Base-by-base conservation (phyloP, 106 monocot genomes). In the Dioscorea zingiberensis region DNA sequence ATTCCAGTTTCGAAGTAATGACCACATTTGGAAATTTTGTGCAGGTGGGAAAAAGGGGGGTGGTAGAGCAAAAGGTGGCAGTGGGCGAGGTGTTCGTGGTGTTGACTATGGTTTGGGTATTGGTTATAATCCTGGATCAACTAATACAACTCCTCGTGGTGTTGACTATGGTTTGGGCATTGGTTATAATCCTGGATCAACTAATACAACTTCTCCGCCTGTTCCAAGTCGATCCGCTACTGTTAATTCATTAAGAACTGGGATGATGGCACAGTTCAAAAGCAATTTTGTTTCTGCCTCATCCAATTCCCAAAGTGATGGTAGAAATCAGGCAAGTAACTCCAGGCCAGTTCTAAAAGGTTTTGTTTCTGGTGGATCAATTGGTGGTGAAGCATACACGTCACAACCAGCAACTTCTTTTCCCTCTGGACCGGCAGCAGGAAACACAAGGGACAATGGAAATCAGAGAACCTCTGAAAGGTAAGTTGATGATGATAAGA, bases 111-210 rank as follows among this genome's bases (percentile, higher is more conserved):
- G 93, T 19, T 72, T 89, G 23, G 93, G 93, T 54, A 89, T 94
- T 60, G 93, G 93, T 47, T 94, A 89, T 73, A 89, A 67, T 53
- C 32, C 83, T 17, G 84, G 81, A 55, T 77, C 82, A 47, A 12
- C 73, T 59, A 83, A 55, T 51, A 51, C 76, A 62, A 44, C 78
- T 56, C 61, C 85, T 60, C 88, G n/a, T n/a, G n/a, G 93, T 59
- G 89, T 93, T 67, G 93, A 94, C 75, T 94, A 74, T 74, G 93
- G 93, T 19, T 72, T 89, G 23, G 93, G 93, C 48, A 89, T 94
- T 60, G 93, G 93, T 47, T 94, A 89, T 73, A 89, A 67, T 53
- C 32, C 83, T 17, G 84, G 81, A 55, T 77, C 82, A 47, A 12
- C 73, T 59, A 83, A 55, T 51, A 51, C 76, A 62, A 44, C 78